Evolutionary conservation across 805 yeast genomes (phyloP).

Genomic region (Wickerhamomyces strasburgensis): DNA sequence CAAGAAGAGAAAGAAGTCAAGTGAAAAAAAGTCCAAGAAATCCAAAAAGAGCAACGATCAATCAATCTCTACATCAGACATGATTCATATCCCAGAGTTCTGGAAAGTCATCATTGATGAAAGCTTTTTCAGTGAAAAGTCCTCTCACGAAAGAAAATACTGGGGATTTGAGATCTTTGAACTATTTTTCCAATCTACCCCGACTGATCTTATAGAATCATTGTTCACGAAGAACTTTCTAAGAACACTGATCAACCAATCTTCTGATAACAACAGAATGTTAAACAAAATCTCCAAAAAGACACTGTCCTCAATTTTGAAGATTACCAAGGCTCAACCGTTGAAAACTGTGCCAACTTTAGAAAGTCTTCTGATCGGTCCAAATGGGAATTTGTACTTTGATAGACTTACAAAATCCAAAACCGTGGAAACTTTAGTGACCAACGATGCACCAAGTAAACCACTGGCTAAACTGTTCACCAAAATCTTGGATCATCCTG

Average conservation of each 20-base stretch:
- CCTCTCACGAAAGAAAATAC: constrained; percentile 82
- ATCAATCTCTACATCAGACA: constrained; percentile 11
- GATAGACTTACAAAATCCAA: constrained; percentile 75
- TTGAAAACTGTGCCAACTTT: constrained; percentile 30
- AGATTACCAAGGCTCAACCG: constrained; percentile 34
- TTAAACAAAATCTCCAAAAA: constrained; percentile 63
- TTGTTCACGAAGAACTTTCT: constrained; percentile 61
- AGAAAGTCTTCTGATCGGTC: constrained; percentile 34
- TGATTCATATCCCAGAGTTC: constrained; percentile 52
- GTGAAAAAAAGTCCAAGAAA: constrained; percentile 25
- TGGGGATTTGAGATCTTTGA: constrained; percentile 77
- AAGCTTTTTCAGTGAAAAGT: constrained; percentile 63
- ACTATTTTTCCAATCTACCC: constrained; percentile 34
- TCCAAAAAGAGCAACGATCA: constrained; percentile 20
- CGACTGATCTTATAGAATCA: constrained; percentile 17
- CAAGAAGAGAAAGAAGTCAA: constrained; percentile 39
- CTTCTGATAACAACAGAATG: constrained; percentile 58
- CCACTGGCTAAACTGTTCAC: constrained; percentile 17
- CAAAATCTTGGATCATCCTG: constrained; percentile 12
- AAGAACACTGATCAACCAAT: constrained; percentile 72
- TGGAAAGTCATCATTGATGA: constrained; percentile 82
- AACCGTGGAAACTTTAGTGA: constrained; percentile 37
- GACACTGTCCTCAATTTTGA: constrained; percentile 40
- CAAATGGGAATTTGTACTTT: constrained; percentile 60
- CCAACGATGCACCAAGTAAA: constrained; percentile 9